These are phyloP conservation scores for Backusella psychrophila DNA, from an alignment of 192 early-diverging fungal species.

Conservation along the genomic window DNA sequence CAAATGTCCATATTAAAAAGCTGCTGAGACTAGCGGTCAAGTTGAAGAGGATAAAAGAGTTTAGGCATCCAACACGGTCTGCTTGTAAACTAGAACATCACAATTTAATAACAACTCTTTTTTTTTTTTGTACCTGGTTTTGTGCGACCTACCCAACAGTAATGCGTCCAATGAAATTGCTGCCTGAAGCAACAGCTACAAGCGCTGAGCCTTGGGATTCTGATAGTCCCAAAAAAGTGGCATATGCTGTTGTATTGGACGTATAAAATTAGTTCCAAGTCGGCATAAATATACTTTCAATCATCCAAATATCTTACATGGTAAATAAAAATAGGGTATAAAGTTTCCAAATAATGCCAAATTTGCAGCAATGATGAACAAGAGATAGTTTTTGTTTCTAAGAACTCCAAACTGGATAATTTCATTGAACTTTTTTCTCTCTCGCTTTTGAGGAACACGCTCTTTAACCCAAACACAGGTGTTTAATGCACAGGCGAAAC, in stretches of 20 bases:
- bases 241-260: conserved; percentile 12
- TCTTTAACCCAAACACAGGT: conserved; percentile 15
- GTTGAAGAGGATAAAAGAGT: conserved; percentile 27
- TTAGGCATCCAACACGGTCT: conserved; percentile 28
- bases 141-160: not conserved
- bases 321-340: conserved; percentile 32
- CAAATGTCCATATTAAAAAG: conserved; percentile 37
- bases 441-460: not conserved
- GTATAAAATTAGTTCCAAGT: not conserved
- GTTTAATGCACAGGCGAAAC: not conserved
- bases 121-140: not conserved
- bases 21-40: conserved; percentile 18
- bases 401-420: conserved; percentile 22
- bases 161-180: conserved; percentile 31
- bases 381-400: conserved; percentile 16
- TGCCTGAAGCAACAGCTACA: conserved; percentile 14
- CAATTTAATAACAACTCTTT: not conserved
- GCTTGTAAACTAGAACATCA: conserved; percentile 12
- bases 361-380: conserved; percentile 21
- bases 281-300: not conserved
- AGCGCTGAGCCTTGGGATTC: conserved; percentile 22
- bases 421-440: conserved; percentile 4
- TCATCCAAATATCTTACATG: not conserved
- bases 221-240: conserved; percentile 19
- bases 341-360: conserved; percentile 23